These are phyloP conservation scores for Cladosporium sp. DNA, from an alignment of 2,329 filamentous ascomycete genomes.

Conservation along the genomic window DNA sequence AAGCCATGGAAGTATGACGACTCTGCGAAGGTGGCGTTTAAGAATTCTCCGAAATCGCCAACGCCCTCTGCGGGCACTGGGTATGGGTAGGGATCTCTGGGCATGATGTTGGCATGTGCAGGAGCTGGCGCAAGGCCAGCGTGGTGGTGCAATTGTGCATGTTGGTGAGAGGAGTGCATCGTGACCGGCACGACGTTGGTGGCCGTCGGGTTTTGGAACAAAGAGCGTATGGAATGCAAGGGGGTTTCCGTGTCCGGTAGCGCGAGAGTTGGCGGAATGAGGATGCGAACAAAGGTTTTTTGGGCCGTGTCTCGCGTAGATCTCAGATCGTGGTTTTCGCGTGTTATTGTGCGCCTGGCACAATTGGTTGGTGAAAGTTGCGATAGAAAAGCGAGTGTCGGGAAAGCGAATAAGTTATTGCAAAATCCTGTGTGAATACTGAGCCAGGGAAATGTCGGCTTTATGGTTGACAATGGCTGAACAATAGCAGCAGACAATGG, in stretches of 20 bases:
- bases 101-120: conserved; percentile 7
- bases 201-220: conserved; percentile 1
- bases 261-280: conserved; percentile 1
- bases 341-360: conserved; percentile 12
- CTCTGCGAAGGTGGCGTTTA: conserved; percentile 6
- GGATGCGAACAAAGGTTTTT: conserved; percentile 3
- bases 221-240: conserved; percentile 16
- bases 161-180: conserved; percentile 2
- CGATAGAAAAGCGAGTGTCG: not conserved
- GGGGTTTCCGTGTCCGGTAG: conserved; percentile 9
- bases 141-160: conserved; percentile 15
- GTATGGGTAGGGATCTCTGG: conserved; percentile 5
- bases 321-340: not conserved
- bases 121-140: conserved; percentile 11
- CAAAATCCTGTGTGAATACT: not conserved
- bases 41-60: conserved; percentile 17
- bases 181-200: conserved; percentile 14
- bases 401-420: not conserved
- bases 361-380: not conserved
- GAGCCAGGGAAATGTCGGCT: not conserved
- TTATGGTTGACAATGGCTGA: not conserved
- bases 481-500: conserved; percentile 13
- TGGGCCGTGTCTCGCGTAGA: not conserved
- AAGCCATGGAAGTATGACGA: conserved; percentile 43
- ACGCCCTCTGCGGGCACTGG: conserved; percentile 21